Evolutionary conservation across 106 monocot genomes (phyloP).

Genomic region (Apostasia ramifera): DNA sequence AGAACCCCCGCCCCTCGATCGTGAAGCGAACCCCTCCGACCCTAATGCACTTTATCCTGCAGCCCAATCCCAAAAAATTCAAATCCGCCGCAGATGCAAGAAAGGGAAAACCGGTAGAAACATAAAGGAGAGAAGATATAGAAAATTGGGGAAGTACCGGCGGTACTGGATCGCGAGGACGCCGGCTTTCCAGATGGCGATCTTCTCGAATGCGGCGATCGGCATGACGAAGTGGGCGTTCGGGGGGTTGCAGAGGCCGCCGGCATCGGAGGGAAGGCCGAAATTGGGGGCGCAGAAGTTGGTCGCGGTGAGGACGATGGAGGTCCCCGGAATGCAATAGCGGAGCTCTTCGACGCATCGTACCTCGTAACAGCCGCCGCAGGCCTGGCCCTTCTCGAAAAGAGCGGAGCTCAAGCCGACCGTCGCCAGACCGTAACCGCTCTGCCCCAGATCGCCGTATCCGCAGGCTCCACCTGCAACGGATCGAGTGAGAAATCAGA

Average conservation of each 20-base stretch:
- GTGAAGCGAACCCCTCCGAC: slow-evolving; percentile 75
- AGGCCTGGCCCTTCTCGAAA: slow-evolving; percentile 67
- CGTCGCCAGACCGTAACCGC: slow-evolving; percentile 84
- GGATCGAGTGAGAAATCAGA: slow-evolving; percentile 1
- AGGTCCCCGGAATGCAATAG: slow-evolving; percentile 88
- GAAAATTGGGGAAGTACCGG: slow-evolving; percentile 23
- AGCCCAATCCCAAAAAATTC: not conserved
- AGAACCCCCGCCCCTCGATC: slow-evolving; percentile 62
- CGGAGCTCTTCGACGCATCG: slow-evolving; percentile 82
- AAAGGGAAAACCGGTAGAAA: not conserved
- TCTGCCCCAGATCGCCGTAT: slow-evolving; percentile 76
- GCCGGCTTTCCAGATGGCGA: slow-evolving; percentile 95
- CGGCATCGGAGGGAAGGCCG: slow-evolving; percentile 64
- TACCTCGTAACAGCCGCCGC: slow-evolving; percentile 89
- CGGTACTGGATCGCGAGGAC: slow-evolving; percentile 91
- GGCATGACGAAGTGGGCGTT: slow-evolving; percentile 90
- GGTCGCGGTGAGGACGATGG: slow-evolving; percentile 78
- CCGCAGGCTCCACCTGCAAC: slow-evolving; percentile 82
- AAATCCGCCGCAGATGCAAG: not conserved
- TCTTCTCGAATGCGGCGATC: slow-evolving; percentile 96
- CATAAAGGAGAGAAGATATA: not conserved
- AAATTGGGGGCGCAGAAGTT: slow-evolving; percentile 95
- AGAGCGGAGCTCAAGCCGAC: slow-evolving; percentile 71
- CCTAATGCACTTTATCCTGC: slow-evolving; percentile 76
- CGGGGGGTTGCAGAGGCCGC: slow-evolving; percentile 84